Conservation (phyloP, 202 grass and related monocot genomes). For the Bolboschoenoplectus hybrid region DNA sequence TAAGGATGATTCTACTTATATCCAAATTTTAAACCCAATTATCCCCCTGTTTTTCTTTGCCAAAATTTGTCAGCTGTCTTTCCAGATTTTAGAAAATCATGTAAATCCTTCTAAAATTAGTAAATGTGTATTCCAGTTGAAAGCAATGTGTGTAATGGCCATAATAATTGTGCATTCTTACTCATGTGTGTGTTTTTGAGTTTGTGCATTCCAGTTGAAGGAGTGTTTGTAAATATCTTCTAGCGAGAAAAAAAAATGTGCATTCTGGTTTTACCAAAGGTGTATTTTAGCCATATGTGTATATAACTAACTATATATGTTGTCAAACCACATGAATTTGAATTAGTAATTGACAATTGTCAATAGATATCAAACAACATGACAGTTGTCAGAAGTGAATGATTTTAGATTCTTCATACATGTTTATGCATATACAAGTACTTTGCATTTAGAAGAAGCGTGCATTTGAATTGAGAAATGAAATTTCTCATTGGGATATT, state of each 20-base stretch:
- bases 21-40: background rate
- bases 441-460: too few relatives aligned
- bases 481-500: too few relatives aligned
- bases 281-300: background rate
- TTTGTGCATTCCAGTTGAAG: background rate
- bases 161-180: background rate
- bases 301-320: background rate
- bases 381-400: too few relatives aligned
- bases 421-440: too few relatives aligned
- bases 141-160: background rate
- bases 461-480: too few relatives aligned
- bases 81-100: background rate
- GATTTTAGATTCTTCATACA: too few relatives aligned
- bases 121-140: background rate
- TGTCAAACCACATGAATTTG: background rate
- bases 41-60: background rate
- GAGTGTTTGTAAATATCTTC: background rate
- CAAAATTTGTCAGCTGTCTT: background rate
- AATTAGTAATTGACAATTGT: background rate
- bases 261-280: background rate
- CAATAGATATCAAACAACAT: background rate
- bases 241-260: background rate
- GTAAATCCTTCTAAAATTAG: background rate
- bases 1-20: background rate
- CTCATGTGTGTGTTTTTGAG: background rate